These are phyloP conservation scores for Xerocomellus chrysenteron DNA, from an alignment of 768 basidiomycete species.

Conservation along the genomic window DNA sequence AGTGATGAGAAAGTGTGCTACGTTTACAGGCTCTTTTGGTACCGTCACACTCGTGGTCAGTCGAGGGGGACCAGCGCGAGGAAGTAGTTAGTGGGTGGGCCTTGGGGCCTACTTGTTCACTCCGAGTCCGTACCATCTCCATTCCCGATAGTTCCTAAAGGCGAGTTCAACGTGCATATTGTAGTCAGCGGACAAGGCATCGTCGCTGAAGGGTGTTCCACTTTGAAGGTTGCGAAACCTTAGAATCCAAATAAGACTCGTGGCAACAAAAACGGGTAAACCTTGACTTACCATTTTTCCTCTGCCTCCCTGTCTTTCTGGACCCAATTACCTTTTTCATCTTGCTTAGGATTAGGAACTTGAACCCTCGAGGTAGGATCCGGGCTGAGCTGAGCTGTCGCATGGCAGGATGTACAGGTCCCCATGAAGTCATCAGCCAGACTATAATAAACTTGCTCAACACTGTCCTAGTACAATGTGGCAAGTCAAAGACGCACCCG, in stretches of 20 bases:
- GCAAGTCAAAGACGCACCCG: background rate
- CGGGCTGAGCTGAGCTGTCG: background rate
- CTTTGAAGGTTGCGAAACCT: background rate
- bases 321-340: background rate
- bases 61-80: background rate
- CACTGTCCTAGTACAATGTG: background rate
- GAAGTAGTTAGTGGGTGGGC: background rate
- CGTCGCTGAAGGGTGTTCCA: background rate
- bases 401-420: slow-evolving; percentile 2
- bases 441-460: background rate
- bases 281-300: background rate
- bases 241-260: background rate
- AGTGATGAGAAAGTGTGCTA: background rate
- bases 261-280: background rate
- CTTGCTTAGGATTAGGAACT: background rate
- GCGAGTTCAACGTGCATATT: background rate
- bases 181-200: background rate
- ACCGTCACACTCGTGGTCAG: background rate
- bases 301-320: background rate
- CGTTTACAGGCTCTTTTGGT: background rate
- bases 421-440: slow-evolving; percentile 3
- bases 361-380: background rate
- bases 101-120: background rate
- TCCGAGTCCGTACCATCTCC: background rate
- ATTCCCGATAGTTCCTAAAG: background rate